Evolutionary conservation across 306 rosid species (phyloP).

Genomic region (Casuarina equisetifolia): DNA sequence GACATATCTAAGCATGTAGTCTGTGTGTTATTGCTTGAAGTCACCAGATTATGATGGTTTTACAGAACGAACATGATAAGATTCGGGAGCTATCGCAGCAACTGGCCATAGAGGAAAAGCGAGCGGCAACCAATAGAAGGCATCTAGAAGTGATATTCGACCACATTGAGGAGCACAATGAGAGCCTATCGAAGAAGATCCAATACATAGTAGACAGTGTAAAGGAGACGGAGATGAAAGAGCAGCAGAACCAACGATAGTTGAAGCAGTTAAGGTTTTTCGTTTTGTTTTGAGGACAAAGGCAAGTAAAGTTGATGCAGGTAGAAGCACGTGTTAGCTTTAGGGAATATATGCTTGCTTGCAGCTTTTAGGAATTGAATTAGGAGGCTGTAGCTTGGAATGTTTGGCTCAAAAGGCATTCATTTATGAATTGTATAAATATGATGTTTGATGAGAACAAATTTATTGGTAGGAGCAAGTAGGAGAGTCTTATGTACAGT

Average conservation of each 20-base stretch:
- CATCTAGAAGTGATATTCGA: constrained; percentile 88
- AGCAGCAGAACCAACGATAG: constrained; percentile 55
- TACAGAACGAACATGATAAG: constrained; percentile 84
- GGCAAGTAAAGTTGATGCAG: constrained; percentile 22
- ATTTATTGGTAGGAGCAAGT: constrained; percentile 30
- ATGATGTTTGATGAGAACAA: constrained; percentile 13
- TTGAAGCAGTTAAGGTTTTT: constrained; percentile 24
- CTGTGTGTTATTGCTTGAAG: background rate
- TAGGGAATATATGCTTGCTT: constrained; percentile 23
- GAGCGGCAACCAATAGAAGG: constrained; percentile 84
- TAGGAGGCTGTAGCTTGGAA: constrained; percentile 35
- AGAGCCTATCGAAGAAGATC: constrained; percentile 78
- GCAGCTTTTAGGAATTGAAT: constrained; percentile 36
- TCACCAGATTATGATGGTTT: constrained; percentile 14
- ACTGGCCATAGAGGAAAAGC: constrained; percentile 78
- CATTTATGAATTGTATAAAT: constrained; percentile 24
- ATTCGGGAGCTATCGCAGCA: constrained; percentile 88
- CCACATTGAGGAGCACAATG: constrained; percentile 87
- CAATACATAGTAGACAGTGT: constrained; percentile 85
- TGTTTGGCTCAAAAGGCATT: constrained; percentile 45
- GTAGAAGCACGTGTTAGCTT: constrained; percentile 30
- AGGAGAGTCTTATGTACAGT: constrained; percentile 42
- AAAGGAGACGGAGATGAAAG: constrained; percentile 74
- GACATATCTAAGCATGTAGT: background rate
- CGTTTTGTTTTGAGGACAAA: constrained; percentile 13